These are phyloP conservation scores for Centella asiatica DNA, from an alignment of 129 eudicot species.

Conservation along the genomic window DNA sequence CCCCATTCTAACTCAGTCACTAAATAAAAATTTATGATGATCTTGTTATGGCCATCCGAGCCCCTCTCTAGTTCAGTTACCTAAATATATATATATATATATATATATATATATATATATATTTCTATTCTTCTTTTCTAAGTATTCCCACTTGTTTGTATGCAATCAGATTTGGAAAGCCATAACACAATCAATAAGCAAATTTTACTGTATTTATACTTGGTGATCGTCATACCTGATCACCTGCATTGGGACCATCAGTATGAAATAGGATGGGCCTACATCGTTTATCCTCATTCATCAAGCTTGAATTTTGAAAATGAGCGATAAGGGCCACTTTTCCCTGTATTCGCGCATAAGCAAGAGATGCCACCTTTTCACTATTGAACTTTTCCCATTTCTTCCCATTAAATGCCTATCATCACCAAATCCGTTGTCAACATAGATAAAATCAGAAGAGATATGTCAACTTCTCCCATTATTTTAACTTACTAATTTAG, in stretches of 20 bases:
- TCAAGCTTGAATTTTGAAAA: constrained; percentile 98
- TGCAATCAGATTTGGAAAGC: too few species aligned
- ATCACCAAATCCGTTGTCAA: not conserved
- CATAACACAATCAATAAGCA: too few species aligned
- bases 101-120: too few species aligned
- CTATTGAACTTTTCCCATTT: constrained; percentile 98
- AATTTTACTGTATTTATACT: not conserved
- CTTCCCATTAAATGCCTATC: constrained; percentile 90
- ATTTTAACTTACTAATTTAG: not conserved
- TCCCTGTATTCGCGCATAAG: constrained; percentile 98
- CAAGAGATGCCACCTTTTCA: constrained; percentile 94
- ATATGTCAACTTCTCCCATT: too few species aligned
- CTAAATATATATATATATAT: too few species aligned
- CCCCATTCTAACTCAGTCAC: too few species aligned
- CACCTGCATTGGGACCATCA: constrained; percentile 97
- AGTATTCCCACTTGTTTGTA: too few species aligned
- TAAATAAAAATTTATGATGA: too few species aligned
- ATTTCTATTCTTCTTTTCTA: too few species aligned
- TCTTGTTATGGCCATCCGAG: too few species aligned
- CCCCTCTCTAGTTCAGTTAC: too few species aligned
- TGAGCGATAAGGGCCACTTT: constrained; percentile 89
- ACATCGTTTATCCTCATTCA: constrained; percentile 98
- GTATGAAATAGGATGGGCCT: constrained; percentile 93
- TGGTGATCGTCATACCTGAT: constrained; percentile 49
- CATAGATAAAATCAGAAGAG: too few species aligned